Conservation (phyloP, 2,329 filamentous ascomycete species). For the Plectosphaerella plurivora region DNA sequence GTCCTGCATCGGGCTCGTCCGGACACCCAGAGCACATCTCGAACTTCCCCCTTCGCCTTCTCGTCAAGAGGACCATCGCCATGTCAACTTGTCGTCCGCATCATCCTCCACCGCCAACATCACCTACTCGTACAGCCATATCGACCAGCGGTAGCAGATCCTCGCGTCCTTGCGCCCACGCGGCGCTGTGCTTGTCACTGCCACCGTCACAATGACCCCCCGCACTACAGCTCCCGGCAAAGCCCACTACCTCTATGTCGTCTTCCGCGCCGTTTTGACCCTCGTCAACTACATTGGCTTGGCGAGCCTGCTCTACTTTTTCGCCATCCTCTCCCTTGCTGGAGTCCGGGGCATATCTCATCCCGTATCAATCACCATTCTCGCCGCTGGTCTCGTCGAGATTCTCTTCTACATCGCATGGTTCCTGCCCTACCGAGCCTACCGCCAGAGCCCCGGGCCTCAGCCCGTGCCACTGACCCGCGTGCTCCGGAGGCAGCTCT, state of each 20-base stretch:
- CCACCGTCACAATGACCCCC: background rate
- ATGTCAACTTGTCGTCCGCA: background rate
- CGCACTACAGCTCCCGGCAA: background rate
- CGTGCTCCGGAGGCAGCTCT: slow-evolving; percentile 49
- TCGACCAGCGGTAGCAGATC: slow-evolving; percentile 1
- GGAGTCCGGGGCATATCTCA: slow-evolving; percentile 15
- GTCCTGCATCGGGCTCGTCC: too few relatives aligned
- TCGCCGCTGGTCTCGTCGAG: slow-evolving; percentile 26
- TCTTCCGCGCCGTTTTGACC: slow-evolving; percentile 6
- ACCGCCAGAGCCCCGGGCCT: slow-evolving; percentile 29
- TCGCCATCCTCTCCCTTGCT: slow-evolving; percentile 10
- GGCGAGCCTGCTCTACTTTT: slow-evolving; percentile 15
- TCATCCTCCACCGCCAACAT: background rate
- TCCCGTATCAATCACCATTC: slow-evolving; percentile 17
- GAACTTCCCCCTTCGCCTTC: too few relatives aligned
- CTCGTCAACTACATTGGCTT: slow-evolving; percentile 11
- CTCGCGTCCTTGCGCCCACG: background rate
- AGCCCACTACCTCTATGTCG: background rate
- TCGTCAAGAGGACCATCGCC: too few relatives aligned
- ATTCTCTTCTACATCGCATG: slow-evolving; percentile 34
- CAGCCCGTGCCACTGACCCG: slow-evolving; percentile 36
- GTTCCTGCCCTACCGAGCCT: slow-evolving; percentile 35
- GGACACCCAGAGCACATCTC: too few relatives aligned
- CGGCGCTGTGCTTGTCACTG: too few relatives aligned
- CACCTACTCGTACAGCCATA: background rate